Percentiles rank a stretch among this genome's conserved stretches.
phyloP scores from a whole-genome alignment of 441 rosid genomes.

The Adansonia madagascariensis region DNA sequence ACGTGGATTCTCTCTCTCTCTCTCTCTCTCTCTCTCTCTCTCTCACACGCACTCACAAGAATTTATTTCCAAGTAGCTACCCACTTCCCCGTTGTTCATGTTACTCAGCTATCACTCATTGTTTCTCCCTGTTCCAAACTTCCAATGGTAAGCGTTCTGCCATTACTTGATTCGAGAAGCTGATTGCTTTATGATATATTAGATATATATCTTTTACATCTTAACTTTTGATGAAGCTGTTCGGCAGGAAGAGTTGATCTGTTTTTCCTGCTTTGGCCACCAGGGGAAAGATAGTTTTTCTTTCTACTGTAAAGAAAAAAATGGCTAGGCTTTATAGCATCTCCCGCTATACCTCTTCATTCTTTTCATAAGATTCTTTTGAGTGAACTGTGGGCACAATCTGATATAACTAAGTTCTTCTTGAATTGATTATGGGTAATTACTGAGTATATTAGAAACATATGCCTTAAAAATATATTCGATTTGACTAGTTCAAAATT shows the following conservation, averaged over 20 bases:
- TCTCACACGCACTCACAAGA: not conserved
- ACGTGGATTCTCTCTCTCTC: constrained; percentile 14
- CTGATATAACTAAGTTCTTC: constrained; percentile 2
- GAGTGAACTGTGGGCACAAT: not conserved
- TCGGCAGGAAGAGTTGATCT: not conserved
- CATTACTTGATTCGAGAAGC: not conserved
- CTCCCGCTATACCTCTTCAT: not conserved
- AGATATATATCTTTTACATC: constrained; percentile 5
- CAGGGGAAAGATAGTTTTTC: not conserved
- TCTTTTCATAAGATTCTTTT: not conserved
- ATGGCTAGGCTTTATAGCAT: not conserved
- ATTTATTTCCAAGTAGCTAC: not conserved
- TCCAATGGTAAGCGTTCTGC: not conserved
- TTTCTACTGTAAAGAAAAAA: not conserved
- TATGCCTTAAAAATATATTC: not conserved
- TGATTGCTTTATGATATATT: not conserved
- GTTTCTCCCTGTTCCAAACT: not conserved
- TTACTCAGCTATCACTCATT: not conserved
- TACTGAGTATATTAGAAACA: not conserved
- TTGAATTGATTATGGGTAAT: not conserved
- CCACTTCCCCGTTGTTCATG: not conserved
- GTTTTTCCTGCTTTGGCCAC: not conserved
- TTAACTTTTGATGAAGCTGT: constrained; percentile 15
- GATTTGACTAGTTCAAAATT: not conserved
- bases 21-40: constrained; percentile 14